Conservation (phyloP, 1,284 basidiomycete species). For the Cryptococcus hybrid region DNA sequence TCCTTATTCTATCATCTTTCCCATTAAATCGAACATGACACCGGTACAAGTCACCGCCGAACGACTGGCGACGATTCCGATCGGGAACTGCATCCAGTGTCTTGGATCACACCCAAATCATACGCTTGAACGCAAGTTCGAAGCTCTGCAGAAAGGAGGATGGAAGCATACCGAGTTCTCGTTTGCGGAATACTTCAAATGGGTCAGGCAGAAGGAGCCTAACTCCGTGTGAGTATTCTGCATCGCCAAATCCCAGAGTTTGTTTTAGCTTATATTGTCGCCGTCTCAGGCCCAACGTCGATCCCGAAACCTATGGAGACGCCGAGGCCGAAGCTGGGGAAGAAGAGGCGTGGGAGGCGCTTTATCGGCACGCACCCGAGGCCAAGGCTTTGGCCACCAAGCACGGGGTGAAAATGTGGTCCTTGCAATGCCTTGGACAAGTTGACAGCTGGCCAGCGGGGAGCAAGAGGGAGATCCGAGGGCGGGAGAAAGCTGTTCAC, state of each 20-base stretch:
- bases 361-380: conserved; percentile 8
- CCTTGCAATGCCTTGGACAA: conserved; percentile 16
- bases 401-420: conserved; percentile 8
- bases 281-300: conserved; percentile 8
- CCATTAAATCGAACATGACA: too few relatives aligned
- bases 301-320: conserved; percentile 6
- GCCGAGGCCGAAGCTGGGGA: conserved; percentile 17
- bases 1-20: too few relatives aligned
- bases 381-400: conserved; percentile 6
- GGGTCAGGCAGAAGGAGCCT: conserved; percentile 13
- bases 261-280: neutral
- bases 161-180: conserved; percentile 15
- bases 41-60: too few relatives aligned
- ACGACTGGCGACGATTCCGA: neutral
- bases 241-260: neutral
- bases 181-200: conserved; percentile 16
- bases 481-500: conserved; percentile 10
- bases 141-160: conserved; percentile 16
- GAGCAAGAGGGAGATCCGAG: conserved; percentile 5
- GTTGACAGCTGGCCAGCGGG: conserved; percentile 13
- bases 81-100: neutral
- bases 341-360: conserved; percentile 9
- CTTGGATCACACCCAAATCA: conserved; percentile 16
- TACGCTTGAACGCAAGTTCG: conserved; percentile 20
- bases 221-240: conserved; percentile 6